Conservation (phyloP, 148 eudicot genomes). For the Rhododendron molle region DNA sequence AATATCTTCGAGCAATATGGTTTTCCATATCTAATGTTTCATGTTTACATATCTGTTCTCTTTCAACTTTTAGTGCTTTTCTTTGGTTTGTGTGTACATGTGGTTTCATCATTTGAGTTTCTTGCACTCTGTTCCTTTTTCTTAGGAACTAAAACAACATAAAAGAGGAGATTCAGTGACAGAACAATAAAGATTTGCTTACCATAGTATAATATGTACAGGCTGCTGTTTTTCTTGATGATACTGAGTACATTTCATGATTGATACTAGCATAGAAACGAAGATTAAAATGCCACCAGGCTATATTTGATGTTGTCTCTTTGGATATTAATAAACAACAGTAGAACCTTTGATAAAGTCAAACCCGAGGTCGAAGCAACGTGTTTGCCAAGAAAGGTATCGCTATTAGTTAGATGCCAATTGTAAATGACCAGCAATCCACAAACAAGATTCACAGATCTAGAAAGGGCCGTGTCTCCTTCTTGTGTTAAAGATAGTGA, state of each 20-base stretch:
- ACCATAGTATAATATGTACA: neutral
- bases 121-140: neutral
- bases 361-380: neutral
- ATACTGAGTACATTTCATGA: neutral
- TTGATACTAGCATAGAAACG: neutral
- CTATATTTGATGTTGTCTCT: neutral
- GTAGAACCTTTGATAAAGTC: neutral
- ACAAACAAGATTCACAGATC: neutral
- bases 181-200: neutral
- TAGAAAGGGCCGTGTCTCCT: neutral
- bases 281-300: neutral
- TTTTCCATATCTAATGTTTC: neutral
- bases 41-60: neutral
- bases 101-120: neutral
- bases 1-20: neutral
- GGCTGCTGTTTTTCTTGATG: neutral
- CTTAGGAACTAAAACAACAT: neutral
- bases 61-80: neutral
- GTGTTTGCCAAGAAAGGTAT: neutral
- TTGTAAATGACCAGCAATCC: neutral
- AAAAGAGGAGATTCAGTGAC: neutral
- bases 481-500: neutral
- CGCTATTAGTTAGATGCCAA: neutral
- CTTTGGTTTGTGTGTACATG: neutral
- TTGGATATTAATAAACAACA: neutral